Evolutionary conservation across 139 green algal genomes (phyloP).

Genomic region (Chlorella vulgaris): DNA sequence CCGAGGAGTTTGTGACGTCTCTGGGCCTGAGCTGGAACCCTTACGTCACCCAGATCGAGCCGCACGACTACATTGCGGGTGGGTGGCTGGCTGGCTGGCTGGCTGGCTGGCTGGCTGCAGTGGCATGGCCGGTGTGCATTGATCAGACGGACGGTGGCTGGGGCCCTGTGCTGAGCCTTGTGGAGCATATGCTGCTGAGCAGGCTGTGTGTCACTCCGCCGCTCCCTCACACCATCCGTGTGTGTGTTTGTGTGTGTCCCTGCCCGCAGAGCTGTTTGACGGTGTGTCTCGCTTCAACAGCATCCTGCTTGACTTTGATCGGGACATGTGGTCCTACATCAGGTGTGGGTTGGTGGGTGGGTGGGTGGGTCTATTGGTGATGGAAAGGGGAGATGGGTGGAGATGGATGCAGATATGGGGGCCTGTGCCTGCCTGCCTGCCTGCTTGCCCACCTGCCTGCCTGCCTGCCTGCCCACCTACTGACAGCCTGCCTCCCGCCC

Average conservation of each 20-base stretch:
- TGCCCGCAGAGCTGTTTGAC: conserved; percentile 84
- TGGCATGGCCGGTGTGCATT: too few species aligned
- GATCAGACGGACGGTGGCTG: too few species aligned
- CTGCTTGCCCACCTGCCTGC: too few species aligned
- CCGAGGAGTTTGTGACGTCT: conserved; percentile 76
- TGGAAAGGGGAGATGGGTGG: not conserved
- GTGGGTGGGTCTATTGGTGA: too few species aligned
- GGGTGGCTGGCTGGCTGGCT: not conserved
- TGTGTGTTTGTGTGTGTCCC: not conserved
- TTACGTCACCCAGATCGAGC: conserved; percentile 98
- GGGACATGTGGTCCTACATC: conserved; percentile 99
- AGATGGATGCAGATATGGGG: too few species aligned
- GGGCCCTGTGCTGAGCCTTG: too few species aligned
- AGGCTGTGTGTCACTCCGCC: not conserved
- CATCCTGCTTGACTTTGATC: conserved; percentile 97
- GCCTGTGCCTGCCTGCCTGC: too few species aligned
- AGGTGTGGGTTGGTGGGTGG: not conserved
- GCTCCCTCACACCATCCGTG: too few species aligned
- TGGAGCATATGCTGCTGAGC: not conserved
- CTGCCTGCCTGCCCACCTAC: too few species aligned
- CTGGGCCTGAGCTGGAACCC: conserved; percentile 89
- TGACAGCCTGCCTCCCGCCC: not conserved
- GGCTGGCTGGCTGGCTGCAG: too few species aligned
- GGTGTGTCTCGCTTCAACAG: conserved; percentile 94
- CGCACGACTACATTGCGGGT: conserved; percentile 98